phyloP scores from a whole-genome alignment of 305 asterid species.

The Fraxinus baroniana region DNA sequence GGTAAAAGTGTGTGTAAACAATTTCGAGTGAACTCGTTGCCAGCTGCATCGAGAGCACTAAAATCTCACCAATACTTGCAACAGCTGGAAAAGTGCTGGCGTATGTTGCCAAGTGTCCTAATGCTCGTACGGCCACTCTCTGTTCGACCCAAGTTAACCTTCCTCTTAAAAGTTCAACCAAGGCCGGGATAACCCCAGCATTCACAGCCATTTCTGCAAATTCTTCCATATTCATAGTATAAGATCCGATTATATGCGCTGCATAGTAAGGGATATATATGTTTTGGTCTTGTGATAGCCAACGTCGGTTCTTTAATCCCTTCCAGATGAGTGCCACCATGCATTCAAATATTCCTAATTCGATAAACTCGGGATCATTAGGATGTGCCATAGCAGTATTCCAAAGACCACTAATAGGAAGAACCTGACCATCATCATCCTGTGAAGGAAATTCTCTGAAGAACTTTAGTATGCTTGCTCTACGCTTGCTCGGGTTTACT shows the following conservation, averaged over 20 bases:
- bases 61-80: slow-evolving; percentile 75
- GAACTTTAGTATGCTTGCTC: slow-evolving; percentile 78
- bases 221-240: slow-evolving; percentile 95
- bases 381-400: slow-evolving; percentile 99
- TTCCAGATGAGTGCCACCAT: slow-evolving; percentile 91
- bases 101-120: slow-evolving; percentile 92
- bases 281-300: slow-evolving; percentile 95
- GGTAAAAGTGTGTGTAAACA: slow-evolving; percentile 91
- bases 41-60: slow-evolving; percentile 88
- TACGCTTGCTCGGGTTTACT: slow-evolving; percentile 82
- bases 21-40: slow-evolving; percentile 89
- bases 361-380: slow-evolving; percentile 92
- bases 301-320: slow-evolving; percentile 89
- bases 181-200: slow-evolving; percentile 73
- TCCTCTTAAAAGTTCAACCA: slow-evolving; percentile 90
- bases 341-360: slow-evolving; percentile 88
- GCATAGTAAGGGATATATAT: slow-evolving; percentile 94
- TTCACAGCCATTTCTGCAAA: slow-evolving; percentile 86
- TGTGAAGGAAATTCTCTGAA: slow-evolving; percentile 91
- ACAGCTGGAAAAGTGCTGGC: slow-evolving; percentile 68
- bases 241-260: slow-evolving; percentile 92
- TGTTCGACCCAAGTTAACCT: slow-evolving; percentile 97
- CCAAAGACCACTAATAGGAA: slow-evolving; percentile 96
- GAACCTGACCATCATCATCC: slow-evolving; percentile 94
- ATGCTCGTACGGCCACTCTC: slow-evolving; percentile 91